These are phyloP conservation scores for Clathrospora elynae DNA, from an alignment of 2,329 filamentous ascomycete species.

Conservation along the genomic window DNA sequence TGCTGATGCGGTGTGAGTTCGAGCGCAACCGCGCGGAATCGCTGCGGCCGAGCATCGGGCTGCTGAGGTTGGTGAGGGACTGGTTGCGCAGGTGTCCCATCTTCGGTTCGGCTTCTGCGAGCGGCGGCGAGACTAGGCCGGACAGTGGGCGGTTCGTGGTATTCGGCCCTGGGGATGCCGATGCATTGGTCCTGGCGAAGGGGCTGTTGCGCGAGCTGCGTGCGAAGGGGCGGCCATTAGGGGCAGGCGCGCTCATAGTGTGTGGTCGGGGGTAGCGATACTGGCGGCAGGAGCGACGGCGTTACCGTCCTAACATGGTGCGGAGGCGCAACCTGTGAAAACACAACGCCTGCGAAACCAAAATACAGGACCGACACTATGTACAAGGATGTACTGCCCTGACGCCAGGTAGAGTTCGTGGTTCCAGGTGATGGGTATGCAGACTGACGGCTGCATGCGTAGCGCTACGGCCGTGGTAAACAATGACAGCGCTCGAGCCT, in stretches of 20 bases:
- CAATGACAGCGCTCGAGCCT: conserved; percentile 13
- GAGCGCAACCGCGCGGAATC: conserved; percentile 53
- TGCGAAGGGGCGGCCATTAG: conserved; percentile 67
- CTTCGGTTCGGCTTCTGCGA: conserved; percentile 49
- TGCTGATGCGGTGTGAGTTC: conserved; percentile 68
- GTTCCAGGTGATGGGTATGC: conserved; percentile 18
- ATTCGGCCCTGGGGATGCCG: conserved; percentile 62
- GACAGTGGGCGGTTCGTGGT: conserved; percentile 71
- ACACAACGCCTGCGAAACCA: conserved; percentile 13
- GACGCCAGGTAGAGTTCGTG: conserved; percentile 14
- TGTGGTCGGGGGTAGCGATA: conserved; percentile 18
- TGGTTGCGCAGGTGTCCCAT: conserved; percentile 69
- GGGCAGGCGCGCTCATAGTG: conserved; percentile 61
- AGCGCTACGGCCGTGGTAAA: conserved; percentile 11
- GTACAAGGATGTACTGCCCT: conserved; percentile 32
- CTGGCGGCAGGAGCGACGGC: conserved; percentile 29
- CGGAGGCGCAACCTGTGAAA: conserved; percentile 14
- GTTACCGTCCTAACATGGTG: conserved; percentile 36
- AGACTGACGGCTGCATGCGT: conserved; percentile 18
- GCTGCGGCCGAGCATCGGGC: conserved; percentile 39
- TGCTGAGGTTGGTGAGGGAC: conserved; percentile 61
- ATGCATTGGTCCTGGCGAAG: conserved; percentile 70
- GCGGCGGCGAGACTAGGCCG: conserved; percentile 69
- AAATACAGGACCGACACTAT: conserved; percentile 29
- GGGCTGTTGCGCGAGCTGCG: conserved; percentile 73